Conservation (phyloP, 1,284 basidiomycete species). For the Cryptococcus neoformans region DNA sequence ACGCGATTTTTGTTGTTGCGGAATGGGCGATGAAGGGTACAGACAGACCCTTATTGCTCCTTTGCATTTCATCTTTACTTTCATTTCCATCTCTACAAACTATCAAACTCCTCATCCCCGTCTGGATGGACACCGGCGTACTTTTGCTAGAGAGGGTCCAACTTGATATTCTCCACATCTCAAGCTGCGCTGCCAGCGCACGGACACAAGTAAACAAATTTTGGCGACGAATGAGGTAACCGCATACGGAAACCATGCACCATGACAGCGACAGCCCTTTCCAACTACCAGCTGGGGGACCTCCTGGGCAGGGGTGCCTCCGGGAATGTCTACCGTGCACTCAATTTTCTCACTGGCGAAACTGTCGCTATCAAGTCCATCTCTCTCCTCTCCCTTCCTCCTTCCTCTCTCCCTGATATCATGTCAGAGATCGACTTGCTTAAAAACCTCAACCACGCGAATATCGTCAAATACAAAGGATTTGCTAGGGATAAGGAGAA, state of each 20-base stretch:
- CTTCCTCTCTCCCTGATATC: conserved; percentile 89
- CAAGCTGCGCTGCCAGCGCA: too few species aligned
- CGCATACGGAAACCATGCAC: background rate
- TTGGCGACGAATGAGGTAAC: too few species aligned
- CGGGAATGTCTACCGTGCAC: conserved; percentile 87
- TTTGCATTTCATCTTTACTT: background rate
- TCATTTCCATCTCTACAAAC: background rate
- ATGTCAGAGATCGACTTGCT: conserved; percentile 96
- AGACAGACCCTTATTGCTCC: too few species aligned
- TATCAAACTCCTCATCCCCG: too few species aligned
- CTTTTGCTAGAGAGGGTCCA: too few species aligned
- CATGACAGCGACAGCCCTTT: conserved; percentile 23
- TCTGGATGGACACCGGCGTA: too few species aligned
- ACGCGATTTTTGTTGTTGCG: too few species aligned
- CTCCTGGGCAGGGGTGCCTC: conserved; percentile 92
- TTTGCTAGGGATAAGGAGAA: conserved; percentile 93
- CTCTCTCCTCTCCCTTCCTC: conserved; percentile 86
- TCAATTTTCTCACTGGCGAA: conserved; percentile 96
- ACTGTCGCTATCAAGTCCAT: conserved; percentile 96
- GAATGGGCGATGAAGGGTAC: too few species aligned
- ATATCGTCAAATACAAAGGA: conserved; percentile 97
- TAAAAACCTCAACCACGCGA: conserved; percentile 89
- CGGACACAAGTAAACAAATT: too few species aligned
- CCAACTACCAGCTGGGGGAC: conserved; percentile 82
- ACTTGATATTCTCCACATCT: too few species aligned